Conservation (phyloP, 2,329 filamentous ascomycete genomes). For the Monosporascus sp. region DNA sequence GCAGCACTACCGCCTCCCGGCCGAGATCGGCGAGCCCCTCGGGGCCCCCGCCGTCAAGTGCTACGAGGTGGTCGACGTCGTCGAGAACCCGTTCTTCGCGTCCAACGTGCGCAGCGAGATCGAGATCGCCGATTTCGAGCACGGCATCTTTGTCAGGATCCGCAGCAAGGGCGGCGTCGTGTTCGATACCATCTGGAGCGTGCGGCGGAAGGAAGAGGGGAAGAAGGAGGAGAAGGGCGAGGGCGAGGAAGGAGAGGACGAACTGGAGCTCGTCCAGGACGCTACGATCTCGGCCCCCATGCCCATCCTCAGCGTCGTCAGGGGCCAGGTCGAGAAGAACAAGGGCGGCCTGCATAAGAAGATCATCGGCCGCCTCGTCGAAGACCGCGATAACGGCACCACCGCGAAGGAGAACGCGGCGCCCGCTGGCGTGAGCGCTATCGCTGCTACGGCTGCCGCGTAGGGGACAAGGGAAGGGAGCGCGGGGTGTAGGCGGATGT, state of each 20-base stretch:
- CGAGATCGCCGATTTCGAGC: slow-evolving; percentile 45
- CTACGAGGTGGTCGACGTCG: slow-evolving; percentile 46
- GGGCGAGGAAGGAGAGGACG: slow-evolving; percentile 15
- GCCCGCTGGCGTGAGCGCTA: neutral
- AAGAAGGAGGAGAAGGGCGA: slow-evolving; percentile 21
- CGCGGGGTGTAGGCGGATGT: too few species aligned
- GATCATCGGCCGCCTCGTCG: slow-evolving; percentile 35
- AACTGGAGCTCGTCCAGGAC: slow-evolving; percentile 42
- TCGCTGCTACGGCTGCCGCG: neutral
- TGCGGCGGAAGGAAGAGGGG: slow-evolving; percentile 27
- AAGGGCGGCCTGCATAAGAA: slow-evolving; percentile 47
- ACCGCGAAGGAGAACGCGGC: neutral
- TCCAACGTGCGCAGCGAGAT: slow-evolving; percentile 47
- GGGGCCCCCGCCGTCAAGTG: slow-evolving; percentile 20
- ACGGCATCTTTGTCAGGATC: slow-evolving; percentile 47
- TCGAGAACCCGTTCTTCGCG: slow-evolving; percentile 52
- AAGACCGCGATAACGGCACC: slow-evolving; percentile 14
- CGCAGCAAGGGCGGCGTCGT: slow-evolving; percentile 43
- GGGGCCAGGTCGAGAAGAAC: slow-evolving; percentile 43
- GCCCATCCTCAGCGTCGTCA: slow-evolving; percentile 43
- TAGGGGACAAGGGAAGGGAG: too few species aligned
- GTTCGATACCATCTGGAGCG: slow-evolving; percentile 48
- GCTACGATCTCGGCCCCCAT: slow-evolving; percentile 45
- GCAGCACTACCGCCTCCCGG: slow-evolving; percentile 19
- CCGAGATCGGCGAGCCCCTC: slow-evolving; percentile 15